A percentile compares a stretch with the other conserved stretches of the same genome.
phyloP scores from a whole-genome alignment of 495 filamentous ascomycete genomes.

The Neurospora hispaniola region DNA sequence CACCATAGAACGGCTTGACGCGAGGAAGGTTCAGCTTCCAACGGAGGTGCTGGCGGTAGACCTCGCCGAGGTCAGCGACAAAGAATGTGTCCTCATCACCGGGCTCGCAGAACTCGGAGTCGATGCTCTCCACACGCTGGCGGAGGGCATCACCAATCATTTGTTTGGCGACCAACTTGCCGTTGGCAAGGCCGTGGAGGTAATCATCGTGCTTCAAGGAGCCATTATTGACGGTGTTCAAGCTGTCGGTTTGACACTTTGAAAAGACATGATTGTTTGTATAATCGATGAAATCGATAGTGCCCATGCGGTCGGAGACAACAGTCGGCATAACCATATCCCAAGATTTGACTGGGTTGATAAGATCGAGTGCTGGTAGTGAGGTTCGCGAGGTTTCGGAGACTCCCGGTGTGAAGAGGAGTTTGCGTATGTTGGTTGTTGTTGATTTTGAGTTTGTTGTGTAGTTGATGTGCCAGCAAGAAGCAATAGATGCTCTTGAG shows the following conservation, averaged over 20 bases:
- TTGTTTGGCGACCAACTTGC: conserved; percentile 33
- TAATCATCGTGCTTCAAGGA: conserved; percentile 22
- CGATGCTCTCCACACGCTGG: conserved; percentile 66
- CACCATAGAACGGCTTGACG: conserved; percentile 96
- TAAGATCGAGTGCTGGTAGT: neutral
- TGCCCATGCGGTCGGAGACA: conserved; percentile 32
- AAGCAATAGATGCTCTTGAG: conserved; percentile 9
- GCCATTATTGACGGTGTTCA: conserved; percentile 28
- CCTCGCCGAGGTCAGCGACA: conserved; percentile 94
- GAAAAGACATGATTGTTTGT: conserved; percentile 36
- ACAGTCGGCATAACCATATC: conserved; percentile 48
- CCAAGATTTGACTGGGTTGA: conserved; percentile 21
- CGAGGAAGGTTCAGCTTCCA: conserved; percentile 92
- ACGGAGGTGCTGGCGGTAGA: conserved; percentile 95
- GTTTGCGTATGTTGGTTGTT: neutral
- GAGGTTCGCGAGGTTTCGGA: neutral
- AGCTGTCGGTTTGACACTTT: neutral
- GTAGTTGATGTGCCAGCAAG: neutral
- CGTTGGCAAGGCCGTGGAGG: conserved; percentile 6
- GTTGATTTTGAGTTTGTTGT: neutral
- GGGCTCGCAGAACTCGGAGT: conserved; percentile 74
- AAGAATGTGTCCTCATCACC: conserved; percentile 97
- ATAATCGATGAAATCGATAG: conserved; percentile 27
- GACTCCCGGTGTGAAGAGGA: neutral
- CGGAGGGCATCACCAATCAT: conserved; percentile 73